Evolutionary conservation across 495 filamentous ascomycete species (phyloP).

Genomic region (Baudoinia panamericana): DNA sequence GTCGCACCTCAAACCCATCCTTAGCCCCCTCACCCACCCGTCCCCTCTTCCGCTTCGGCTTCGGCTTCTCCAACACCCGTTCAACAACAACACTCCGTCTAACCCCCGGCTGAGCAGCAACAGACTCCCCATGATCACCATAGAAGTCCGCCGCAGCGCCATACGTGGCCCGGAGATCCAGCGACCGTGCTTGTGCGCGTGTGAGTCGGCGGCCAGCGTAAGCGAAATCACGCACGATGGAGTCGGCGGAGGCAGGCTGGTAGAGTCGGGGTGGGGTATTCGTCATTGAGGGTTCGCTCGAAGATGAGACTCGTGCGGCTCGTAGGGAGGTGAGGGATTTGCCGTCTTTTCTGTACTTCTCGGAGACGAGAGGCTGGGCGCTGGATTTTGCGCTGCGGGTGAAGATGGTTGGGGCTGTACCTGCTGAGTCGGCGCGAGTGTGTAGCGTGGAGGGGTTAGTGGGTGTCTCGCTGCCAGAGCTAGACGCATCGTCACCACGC

Average conservation of each 20-base stretch:
- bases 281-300: slow-evolving; percentile 3
- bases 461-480: background rate
- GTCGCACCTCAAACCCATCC: no score
- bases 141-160: slow-evolving; percentile 48
- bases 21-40: no score
- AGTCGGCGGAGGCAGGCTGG: slow-evolving; percentile 17
- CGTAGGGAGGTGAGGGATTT: background rate
- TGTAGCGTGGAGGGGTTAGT: slow-evolving; percentile 1
- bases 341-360: slow-evolving; percentile 7
- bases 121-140: slow-evolving; percentile 49
- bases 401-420: slow-evolving; percentile 14
- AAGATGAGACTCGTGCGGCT: background rate
- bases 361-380: slow-evolving; percentile 11
- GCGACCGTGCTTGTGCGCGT: background rate
- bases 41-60: no score
- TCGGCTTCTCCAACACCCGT: no score
- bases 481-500: background rate
- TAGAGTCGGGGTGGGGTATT: slow-evolving; percentile 18
- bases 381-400: slow-evolving; percentile 13
- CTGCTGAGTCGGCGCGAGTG: slow-evolving; percentile 1
- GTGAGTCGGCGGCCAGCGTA: slow-evolving; percentile 7
- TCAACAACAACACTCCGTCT: slow-evolving; percentile 23
- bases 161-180: slow-evolving; percentile 1
- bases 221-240: slow-evolving; percentile 20
- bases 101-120: slow-evolving; percentile 46